Conservation (phyloP, 768 basidiomycete genomes). For the Astraeus odoratus region DNA sequence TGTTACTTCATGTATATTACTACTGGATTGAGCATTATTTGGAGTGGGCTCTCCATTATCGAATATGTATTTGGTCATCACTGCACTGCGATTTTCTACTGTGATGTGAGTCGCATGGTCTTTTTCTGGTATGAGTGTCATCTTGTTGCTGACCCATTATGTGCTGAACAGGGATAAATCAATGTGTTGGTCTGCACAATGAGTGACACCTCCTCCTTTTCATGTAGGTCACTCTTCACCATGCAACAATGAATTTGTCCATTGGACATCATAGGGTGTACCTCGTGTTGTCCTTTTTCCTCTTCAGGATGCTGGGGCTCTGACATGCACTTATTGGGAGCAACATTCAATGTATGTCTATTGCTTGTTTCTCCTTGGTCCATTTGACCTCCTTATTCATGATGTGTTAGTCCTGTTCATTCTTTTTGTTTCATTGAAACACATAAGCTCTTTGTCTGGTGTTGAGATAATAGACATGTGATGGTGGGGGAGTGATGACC, state of each 20-base stretch:
- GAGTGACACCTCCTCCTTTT: constrained; percentile 95
- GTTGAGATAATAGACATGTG: too few species aligned
- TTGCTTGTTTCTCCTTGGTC: not conserved
- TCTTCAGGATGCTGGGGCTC: constrained; percentile 59
- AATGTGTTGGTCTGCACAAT: constrained; percentile 94
- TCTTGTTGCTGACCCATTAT: not conserved
- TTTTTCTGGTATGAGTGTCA: constrained; percentile 35
- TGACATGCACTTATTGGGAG: constrained; percentile 47
- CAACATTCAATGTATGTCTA: constrained; percentile 37
- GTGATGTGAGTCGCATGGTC: not conserved
- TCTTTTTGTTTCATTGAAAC: too few species aligned
- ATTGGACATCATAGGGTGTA: constrained; percentile 58
- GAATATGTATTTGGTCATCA: constrained; percentile 89
- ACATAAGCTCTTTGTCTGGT: too few species aligned
- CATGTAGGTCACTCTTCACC: constrained; percentile 50
- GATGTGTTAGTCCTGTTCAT: too few species aligned
- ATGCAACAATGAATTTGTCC: not conserved
- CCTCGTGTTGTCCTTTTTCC: constrained; percentile 65
- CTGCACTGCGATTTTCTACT: constrained; percentile 64
- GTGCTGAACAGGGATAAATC: constrained; percentile 74
- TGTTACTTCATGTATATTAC: not conserved
- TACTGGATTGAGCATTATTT: constrained; percentile 9
- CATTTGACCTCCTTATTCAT: too few species aligned
- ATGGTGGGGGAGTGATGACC: too few species aligned
- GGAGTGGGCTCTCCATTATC: constrained; percentile 89